Base-by-base conservation (phyloP, 192 early-diverging fungal genomes). In the Coemansia asiatica region DNA sequence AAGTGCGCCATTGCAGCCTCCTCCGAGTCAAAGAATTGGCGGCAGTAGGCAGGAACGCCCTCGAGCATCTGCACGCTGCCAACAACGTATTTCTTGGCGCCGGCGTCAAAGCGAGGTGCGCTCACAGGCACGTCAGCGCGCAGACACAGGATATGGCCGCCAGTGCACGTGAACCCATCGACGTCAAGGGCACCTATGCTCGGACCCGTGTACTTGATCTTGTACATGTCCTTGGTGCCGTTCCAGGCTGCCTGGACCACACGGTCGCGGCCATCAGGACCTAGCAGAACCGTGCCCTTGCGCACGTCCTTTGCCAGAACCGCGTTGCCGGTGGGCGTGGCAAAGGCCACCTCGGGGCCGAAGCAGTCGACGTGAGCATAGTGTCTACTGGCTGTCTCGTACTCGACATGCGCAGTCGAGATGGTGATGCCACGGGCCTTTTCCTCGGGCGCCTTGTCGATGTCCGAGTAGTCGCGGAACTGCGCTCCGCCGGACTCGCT, bases 371-470 rank as follows among this genome's bases (percentile, higher is more conserved):
- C 91, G 72, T 96, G 94, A 12, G 95, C 94, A 68, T 97, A 97
- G 83, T 99, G 97, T 56, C 95, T 86, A 61, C 73, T 85, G 33
- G 63, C 68, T 19, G 95, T 97, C 86, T 99, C 91, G 69, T 96
- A 99, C 83, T 99, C 95, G 58, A 97, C 93, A 75, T 97, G 95
- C 31, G 97, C 93, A 6, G 92, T 92, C 61, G 90, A 92, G 61
- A 99, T 99, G 40, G 97, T 99, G 75, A 99, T 99, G 83, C 95
- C 97, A 76, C 97, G 87, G 10, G 94, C 95, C 82, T 93, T 92
- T 69, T 99, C 97, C 79, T 97, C 97, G 27, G 95, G 95, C 40
- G 95, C 95, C 88, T 96, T 99, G 83, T 98, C 97, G 66, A 98
- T 97, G 60, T 94, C 91, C 46, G 88, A 87, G 85, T 99, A 99